Evolutionary conservation across 2,329 filamentous ascomycete genomes (phyloP), one percentile per base, ranked within the genome.

Genomic region (Magnaporthiopsis poae): DNA sequence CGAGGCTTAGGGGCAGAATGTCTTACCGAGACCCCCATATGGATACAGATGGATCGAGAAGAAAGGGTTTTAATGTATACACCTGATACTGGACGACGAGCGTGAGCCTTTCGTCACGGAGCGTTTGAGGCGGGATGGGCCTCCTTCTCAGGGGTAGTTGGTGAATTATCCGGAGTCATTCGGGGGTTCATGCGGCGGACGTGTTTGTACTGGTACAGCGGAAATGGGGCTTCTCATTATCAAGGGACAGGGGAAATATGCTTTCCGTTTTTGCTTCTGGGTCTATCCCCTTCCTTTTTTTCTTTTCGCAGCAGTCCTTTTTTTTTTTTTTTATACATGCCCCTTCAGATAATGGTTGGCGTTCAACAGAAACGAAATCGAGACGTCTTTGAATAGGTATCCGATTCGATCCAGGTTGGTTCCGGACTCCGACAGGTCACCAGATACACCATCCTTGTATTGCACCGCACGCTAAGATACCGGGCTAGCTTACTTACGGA

Each of bases 1-100:
- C 69, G 84, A 87, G 73, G 80, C 82, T 66, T 86, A 77, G 70
- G 65, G 18, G n/a, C 46, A 56, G 46, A 25, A 25, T 9, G 18
- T 56, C n/a, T 56, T 21, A 11, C 46, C 4, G 46, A 46, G 21
- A 56, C 7, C 5, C 4, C n/a, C 18, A 11, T 18, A 56, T 25
- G 18, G 21, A 4, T 9, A 13, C 46, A 56, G 46, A 56, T n/a
- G 46, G n/a, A 5, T 2, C 9, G 46, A 52, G 46, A 52, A 52
- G 21, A 52, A 56, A 21, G 21, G n/a, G 46, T 9, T 25, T 4
- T 25, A 56, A 56, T 56, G 21, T 25, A 11, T 25, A 25, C 46
- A 21, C 46, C 21, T 56, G 46, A 11, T 11, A 1, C 46, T n/a
- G 8, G 46, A 25, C n/a, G 46, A n/a, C 8, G n/a, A 11, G 46